Conservation (phyloP, 2,329 filamentous ascomycete species). For the Podosphaera aphanis region DNA sequence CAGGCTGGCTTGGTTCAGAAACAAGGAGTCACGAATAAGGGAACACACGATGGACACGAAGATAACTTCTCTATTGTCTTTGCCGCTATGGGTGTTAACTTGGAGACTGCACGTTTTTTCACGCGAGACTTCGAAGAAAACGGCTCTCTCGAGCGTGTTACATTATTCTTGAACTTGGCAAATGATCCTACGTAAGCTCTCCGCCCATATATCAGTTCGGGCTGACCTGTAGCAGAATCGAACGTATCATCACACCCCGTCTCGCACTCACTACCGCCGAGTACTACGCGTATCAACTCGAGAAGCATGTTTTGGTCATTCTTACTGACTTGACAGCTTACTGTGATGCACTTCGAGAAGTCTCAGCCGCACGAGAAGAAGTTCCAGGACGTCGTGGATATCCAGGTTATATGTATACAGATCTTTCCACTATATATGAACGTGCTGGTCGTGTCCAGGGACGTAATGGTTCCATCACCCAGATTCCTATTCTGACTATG, state of each 20-base stretch:
- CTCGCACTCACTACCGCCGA: slow-evolving; percentile 93
- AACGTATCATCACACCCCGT: slow-evolving; percentile 98
- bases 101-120: slow-evolving; percentile 97
- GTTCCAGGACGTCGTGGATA: slow-evolving; percentile 97
- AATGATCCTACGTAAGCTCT: slow-evolving; percentile 84
- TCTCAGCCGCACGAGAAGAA: slow-evolving; percentile 93
- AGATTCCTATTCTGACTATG: slow-evolving; percentile 98
- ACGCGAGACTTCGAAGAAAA: slow-evolving; percentile 98
- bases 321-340: slow-evolving; percentile 94
- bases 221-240: slow-evolving; percentile 38
- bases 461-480: slow-evolving; percentile 93
- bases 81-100: slow-evolving; percentile 98
- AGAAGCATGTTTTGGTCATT: slow-evolving; percentile 98
- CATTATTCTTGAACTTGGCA: slow-evolving; percentile 94
- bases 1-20: slow-evolving; percentile 75
- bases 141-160: slow-evolving; percentile 89
- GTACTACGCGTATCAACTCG: slow-evolving; percentile 98
- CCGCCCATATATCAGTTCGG: not conserved
- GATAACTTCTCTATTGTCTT: slow-evolving; percentile 99
- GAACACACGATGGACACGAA: slow-evolving; percentile 84
- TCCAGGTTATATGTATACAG: slow-evolving; percentile 99
- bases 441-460: slow-evolving; percentile 92
- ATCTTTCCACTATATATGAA: slow-evolving; percentile 99
- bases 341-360: slow-evolving; percentile 95
- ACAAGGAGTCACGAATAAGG: slow-evolving; percentile 65